Evolutionary conservation across 139 green algal species (phyloP).

Genomic region (Closterium sp.): DNA sequence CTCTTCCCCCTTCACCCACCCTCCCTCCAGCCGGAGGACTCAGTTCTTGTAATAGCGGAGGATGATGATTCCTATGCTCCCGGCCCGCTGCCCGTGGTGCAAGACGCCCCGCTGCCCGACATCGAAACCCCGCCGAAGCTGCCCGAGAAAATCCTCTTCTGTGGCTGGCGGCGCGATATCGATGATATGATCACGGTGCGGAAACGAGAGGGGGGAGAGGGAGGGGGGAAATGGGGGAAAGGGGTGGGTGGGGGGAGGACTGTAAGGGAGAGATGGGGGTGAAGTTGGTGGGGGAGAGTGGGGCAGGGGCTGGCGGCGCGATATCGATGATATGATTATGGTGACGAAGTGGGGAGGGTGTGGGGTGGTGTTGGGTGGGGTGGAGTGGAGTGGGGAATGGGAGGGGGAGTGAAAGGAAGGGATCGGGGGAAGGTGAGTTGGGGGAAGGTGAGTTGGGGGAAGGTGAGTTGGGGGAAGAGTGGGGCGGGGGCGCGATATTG

Average conservation of each 20-base stretch:
- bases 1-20: neutral
- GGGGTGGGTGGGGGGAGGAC: too few species aligned
- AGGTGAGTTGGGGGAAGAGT: too few species aligned
- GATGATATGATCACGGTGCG: conserved; percentile 59
- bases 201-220: neutral
- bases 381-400: neutral
- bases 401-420: too few species aligned
- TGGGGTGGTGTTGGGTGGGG: too few species aligned
- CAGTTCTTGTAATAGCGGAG: conserved; percentile 63
- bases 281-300: too few species aligned
- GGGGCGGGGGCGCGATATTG: neutral
- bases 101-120: conserved; percentile 5
- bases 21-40: conserved; percentile 26
- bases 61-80: conserved; percentile 63
- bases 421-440: too few species aligned
- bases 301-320: conserved; percentile 62
- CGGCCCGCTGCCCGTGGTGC: conserved; percentile 15
- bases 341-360: too few species aligned
- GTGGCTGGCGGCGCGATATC: conserved; percentile 66
- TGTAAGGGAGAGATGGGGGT: too few species aligned
- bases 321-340: conserved; percentile 65
- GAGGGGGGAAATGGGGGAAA: too few species aligned
- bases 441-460: too few species aligned
- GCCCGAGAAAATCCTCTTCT: conserved; percentile 63
- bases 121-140: conserved; percentile 16